phyloP scores from a whole-genome alignment of 257 asterid species.

The Orobanche coerulescens region DNA sequence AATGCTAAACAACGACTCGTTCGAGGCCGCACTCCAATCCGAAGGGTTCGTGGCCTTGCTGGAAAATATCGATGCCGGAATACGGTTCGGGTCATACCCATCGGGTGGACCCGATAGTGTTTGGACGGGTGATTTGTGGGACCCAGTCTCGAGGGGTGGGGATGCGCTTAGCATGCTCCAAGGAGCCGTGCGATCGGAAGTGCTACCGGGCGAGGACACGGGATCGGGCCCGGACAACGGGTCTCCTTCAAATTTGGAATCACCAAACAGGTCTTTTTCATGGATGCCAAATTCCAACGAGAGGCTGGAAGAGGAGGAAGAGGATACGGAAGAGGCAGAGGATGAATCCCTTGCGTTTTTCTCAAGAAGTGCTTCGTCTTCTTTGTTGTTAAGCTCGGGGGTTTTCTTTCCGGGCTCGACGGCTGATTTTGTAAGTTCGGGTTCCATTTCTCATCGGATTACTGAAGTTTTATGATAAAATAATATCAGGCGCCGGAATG shows the following conservation, averaged over 20 bases:
- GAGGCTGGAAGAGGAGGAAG: slow-evolving; percentile 29
- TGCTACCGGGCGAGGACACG: slow-evolving; percentile 10
- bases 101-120: slow-evolving; percentile 30
- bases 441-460: slow-evolving; percentile 31
- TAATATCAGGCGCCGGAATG: not conserved
- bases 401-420: slow-evolving; percentile 8
- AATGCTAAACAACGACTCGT: slow-evolving; percentile 82
- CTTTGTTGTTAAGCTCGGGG: slow-evolving; percentile 21
- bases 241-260: no score
- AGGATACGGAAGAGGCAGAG: slow-evolving; percentile 18
- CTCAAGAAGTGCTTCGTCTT: slow-evolving; percentile 9
- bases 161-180: slow-evolving; percentile 46
- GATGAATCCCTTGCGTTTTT: slow-evolving; percentile 7
- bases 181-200: slow-evolving; percentile 18
- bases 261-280: slow-evolving; percentile 11
- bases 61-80: slow-evolving; percentile 64
- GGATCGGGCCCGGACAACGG: slow-evolving; percentile 19
- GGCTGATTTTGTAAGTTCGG: slow-evolving; percentile 24
- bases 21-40: slow-evolving; percentile 83
- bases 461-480: not conserved
- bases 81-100: slow-evolving; percentile 68
- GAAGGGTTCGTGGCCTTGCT: slow-evolving; percentile 30
- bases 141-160: slow-evolving; percentile 27
- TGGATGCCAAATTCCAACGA: slow-evolving; percentile 12
- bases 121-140: slow-evolving; percentile 6